Evolutionary conservation across 768 basidiomycete species (phyloP).

Genomic region (Pulveroboletus sp.): DNA sequence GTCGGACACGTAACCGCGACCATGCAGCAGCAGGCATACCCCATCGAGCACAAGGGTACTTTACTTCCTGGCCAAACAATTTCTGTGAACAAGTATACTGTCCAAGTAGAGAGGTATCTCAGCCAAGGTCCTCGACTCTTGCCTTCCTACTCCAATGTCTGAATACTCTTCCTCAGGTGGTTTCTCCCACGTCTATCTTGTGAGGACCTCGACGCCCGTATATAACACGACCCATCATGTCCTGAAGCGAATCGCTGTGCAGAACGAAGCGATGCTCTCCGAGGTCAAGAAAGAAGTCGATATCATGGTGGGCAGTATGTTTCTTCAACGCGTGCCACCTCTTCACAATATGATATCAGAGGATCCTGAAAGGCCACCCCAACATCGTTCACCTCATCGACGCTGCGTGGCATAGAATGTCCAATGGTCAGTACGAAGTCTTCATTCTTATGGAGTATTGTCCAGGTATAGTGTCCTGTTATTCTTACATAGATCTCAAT

Average conservation of each 20-base stretch:
- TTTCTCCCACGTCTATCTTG: conserved; percentile 97
- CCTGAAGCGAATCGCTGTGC: conserved; percentile 92
- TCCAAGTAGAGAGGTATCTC: conserved; percentile 92
- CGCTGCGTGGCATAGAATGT: conserved; percentile 83
- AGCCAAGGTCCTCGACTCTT: conserved; percentile 67
- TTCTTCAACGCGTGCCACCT: conserved; percentile 11
- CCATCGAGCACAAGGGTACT: conserved; percentile 54
- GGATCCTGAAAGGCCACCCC: conserved; percentile 86
- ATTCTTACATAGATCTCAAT: conserved; percentile 7
- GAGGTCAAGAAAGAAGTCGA: conserved; percentile 98
- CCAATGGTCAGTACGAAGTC: conserved; percentile 86
- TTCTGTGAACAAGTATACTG: conserved; percentile 81
- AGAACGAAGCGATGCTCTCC: conserved; percentile 81
- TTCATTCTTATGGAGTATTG: conserved; percentile 99
- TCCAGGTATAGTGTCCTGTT: conserved; percentile 48
- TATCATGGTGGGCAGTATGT: conserved; percentile 74
- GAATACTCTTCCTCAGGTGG: conserved; percentile 58
- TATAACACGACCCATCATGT: conserved; percentile 94
- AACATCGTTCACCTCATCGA: conserved; percentile 96
- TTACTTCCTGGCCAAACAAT: conserved; percentile 82
- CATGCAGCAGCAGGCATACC: conserved; percentile 45
- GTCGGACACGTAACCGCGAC: conserved; percentile 6
- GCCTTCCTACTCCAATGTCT: conserved; percentile 8
- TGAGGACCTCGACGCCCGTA: conserved; percentile 79
- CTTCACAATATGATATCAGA: conserved; percentile 47